Evolutionary conservation across 306 rosid genomes (phyloP), one percentile per base, ranked within the genome.

Genomic region (Cyclanthera cordifolia): DNA sequence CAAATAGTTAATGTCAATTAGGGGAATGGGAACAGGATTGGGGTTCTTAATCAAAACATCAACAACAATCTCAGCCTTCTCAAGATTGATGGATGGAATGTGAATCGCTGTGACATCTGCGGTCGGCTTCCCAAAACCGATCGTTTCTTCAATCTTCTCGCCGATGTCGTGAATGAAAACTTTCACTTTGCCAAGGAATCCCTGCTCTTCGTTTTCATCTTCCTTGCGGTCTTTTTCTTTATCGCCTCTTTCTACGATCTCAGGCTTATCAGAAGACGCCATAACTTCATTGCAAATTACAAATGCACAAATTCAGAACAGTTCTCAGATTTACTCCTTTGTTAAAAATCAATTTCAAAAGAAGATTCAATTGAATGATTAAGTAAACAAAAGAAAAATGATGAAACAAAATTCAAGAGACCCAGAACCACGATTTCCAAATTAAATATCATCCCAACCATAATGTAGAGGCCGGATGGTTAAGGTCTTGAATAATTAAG

Each of bases 131-230:
- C 97, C 96, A 12, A 94, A 88, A 16, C 99, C 95, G 16, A 90
- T 81, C 15, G 87, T 71, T 67, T 55, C 97, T 78, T 94, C 96
- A 28, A 94, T 82, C 84, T 94, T 94, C 88, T 94, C 96, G 14
- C 97, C 97, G 34, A 94, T 82, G 75, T 94, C 99, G 0, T 90
- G 90, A 72, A 94, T 87, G 82, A 94, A 94, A 77, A 78, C 97
- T 85, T 94, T 88, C 75, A 94, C 91, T 86, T 82, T 94, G 16
- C 84, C 96, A 19, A 94, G 14, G 72, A 94, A 90, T 45, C 97
- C 91, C 55, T 82, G 74, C 52, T 66, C 87, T n/a, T 81, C 89
- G 4, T 76, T 51, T 61, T 82, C 82, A 34, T 71, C 79, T 30
- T 80, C 83, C 72, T 85, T 76, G 61, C 77, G 69, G 52, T 82